Evolutionary conservation across 2,329 filamentous ascomycete genomes (phyloP).

Genomic region (Alternaria gansuensis): DNA sequence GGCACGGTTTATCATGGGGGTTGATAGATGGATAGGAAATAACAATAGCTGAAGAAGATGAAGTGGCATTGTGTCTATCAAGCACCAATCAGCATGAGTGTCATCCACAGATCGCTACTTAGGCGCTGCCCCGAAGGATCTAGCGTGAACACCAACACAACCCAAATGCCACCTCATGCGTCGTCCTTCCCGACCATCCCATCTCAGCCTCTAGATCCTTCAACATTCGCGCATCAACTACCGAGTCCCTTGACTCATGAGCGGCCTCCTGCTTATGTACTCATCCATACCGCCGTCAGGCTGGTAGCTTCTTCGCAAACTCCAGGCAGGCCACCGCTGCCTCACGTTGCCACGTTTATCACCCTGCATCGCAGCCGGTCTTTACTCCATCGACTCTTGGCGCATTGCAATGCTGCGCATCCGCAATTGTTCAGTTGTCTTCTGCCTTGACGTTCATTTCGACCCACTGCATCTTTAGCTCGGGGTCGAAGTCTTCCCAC

Average conservation of each 20-base stretch:
- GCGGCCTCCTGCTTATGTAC: neutral
- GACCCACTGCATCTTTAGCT: neutral
- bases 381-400: neutral
- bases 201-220: neutral
- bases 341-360: neutral
- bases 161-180: slow-evolving; percentile 1
- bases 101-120: neutral
- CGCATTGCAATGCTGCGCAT: neutral
- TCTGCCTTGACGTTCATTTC: neutral
- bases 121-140: neutral
- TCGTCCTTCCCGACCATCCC: neutral
- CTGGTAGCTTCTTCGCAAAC: neutral
- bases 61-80: neutral
- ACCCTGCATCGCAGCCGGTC: neutral
- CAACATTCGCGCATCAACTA: neutral
- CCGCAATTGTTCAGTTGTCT: neutral
- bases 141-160: slow-evolving; percentile 12
- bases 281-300: neutral
- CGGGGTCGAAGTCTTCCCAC: neutral
- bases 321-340: neutral
- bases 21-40: neutral
- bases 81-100: slow-evolving; percentile 3
- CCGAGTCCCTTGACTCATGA: neutral
- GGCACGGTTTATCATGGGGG: neutral
- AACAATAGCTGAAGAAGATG: neutral